Base-by-base conservation (phyloP, 169 alveolate species). In the Theileria parva region DNA sequence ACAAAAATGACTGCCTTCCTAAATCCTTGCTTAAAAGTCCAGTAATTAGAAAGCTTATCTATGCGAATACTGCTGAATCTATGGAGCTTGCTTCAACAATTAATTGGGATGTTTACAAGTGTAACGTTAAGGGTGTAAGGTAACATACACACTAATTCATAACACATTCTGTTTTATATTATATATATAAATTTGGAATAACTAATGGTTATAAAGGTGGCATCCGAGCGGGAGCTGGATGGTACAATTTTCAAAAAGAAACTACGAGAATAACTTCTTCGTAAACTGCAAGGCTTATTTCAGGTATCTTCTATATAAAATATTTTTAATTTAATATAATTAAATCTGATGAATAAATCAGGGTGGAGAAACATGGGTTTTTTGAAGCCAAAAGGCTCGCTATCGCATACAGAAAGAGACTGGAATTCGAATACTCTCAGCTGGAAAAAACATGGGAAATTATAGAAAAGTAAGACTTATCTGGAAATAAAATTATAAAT, bases 201-300 rank as follows among this genome's bases (percentile, higher is more conserved):
- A 57, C 0, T 63, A 63, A 63, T 55, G 9, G 12, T 6, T 34
- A 30, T 23, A 30, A 60, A 85, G 96, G 70, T 93, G 96, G 96
- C 96, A 93, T 77, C 95, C 96, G 39, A 74, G 91, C 61, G 96
- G 97, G 15, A 92, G 94, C 39, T 94, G 97, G 97, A 88, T 93
- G 28, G 97, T 94, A 39, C 95, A 89, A 71, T 94, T 94, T 81
- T 73, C 88, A 70, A 76, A 92, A 73, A 77, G 94, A 59, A 89
- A 91, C 77, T 81, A 86, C 80, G 95, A 93, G 53, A 88, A 91
- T 53, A 94, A 93, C 89, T 94, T 93, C 89, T 93, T 91, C 76
- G 96, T 94, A 57, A 89, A 92, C 67, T 89, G 94, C 70, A 88
- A 86, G 44, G 60, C 94, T 44, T 91, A 93, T 79, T 89, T 93